These are phyloP conservation scores for Colletotrichum nymphaeae DNA, from an alignment of 2,329 filamentous ascomycete genomes.

Conservation along the genomic window DNA sequence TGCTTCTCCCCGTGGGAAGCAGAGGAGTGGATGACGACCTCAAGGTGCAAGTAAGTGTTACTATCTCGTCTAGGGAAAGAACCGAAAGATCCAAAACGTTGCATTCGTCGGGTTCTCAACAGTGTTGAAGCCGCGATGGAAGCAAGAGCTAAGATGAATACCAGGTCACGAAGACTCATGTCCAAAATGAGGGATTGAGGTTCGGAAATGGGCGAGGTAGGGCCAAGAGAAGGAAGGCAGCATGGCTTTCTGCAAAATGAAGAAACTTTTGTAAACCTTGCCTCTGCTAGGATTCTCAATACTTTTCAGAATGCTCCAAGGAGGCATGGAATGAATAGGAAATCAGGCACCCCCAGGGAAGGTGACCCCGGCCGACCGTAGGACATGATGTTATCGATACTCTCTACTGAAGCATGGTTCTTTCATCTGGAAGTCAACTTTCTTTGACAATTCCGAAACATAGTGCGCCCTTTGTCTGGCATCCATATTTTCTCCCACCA, in stretches of 20 bases:
- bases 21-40: too few relatives aligned
- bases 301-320: not conserved
- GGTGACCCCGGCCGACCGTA: not conserved
- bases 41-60: too few relatives aligned
- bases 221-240: not conserved
- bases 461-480: not conserved
- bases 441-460: not conserved
- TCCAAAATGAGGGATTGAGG: not conserved
- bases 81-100: not conserved
- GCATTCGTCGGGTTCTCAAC: not conserved
- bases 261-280: not conserved
- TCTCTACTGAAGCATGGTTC: not conserved
- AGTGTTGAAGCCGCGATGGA: not conserved
- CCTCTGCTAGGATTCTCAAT: not conserved
- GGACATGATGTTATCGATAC: not conserved
- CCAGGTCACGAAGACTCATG: not conserved
- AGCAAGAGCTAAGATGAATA: not conserved
- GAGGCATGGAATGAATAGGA: not conserved
- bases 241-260: not conserved
- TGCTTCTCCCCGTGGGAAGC: too few relatives aligned
- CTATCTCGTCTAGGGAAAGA: too few relatives aligned
- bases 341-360: not conserved
- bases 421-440: not conserved
- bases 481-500: not conserved
- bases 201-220: not conserved